phyloP scores from a whole-genome alignment of 345 rosid species.

The Linum usitatissimum region DNA sequence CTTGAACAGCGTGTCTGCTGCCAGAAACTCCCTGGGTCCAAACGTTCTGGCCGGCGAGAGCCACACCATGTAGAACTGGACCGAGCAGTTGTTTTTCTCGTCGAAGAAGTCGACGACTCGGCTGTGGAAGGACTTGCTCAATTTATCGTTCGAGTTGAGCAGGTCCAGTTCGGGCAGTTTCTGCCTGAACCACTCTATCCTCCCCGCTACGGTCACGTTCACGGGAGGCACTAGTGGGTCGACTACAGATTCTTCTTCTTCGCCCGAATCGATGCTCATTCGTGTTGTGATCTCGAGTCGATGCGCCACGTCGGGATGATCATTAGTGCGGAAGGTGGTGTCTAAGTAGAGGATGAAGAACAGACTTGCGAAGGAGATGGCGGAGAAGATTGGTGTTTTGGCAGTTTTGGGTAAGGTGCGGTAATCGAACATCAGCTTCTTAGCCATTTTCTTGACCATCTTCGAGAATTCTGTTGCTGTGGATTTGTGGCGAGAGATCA shows the following conservation, averaged over 20 bases:
- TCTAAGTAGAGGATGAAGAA: slow-evolving; percentile 32
- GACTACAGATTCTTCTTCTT: slow-evolving; percentile 12
- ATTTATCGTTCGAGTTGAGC: slow-evolving; percentile 33
- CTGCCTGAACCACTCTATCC: slow-evolving; percentile 37
- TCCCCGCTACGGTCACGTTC: slow-evolving; percentile 32
- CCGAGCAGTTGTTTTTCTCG: slow-evolving; percentile 28
- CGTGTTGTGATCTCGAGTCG: neutral
- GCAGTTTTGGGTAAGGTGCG: slow-evolving; percentile 12
- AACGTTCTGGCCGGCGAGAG: slow-evolving; percentile 45
- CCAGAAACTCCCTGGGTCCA: slow-evolving; percentile 43
- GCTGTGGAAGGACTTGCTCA: slow-evolving; percentile 37
- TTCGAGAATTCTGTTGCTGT: neutral
- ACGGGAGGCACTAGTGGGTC: slow-evolving; percentile 33
- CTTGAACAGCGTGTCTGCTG: slow-evolving; percentile 53
- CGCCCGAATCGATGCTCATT: slow-evolving; percentile 2
- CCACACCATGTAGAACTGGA: slow-evolving; percentile 79
- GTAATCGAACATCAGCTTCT: slow-evolving; percentile 9
- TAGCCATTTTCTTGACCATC: slow-evolving; percentile 14
- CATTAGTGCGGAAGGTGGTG: slow-evolving; percentile 10
- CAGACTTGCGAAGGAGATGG: slow-evolving; percentile 21
- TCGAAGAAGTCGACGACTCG: slow-evolving; percentile 41
- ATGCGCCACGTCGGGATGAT: too few relatives aligned
- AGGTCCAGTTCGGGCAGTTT: slow-evolving; percentile 35
- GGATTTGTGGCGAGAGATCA: neutral
- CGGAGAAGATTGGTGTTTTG: slow-evolving; percentile 20